Evolutionary conservation across 495 filamentous ascomycete genomes (phyloP).

Genomic region (Bryoglossum gracile): DNA sequence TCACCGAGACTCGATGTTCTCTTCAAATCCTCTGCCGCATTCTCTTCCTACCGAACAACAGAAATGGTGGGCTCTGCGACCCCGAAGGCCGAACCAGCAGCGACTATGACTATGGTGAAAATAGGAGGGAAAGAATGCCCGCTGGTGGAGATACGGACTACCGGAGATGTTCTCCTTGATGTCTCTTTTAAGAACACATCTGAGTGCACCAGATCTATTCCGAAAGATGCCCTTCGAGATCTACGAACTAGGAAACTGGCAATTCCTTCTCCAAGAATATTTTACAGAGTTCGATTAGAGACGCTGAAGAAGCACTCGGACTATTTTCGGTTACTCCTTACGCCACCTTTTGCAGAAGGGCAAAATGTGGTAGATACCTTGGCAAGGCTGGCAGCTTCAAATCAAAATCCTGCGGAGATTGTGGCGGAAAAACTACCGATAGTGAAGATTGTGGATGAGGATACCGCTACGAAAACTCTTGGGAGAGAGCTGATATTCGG

Average conservation of each 20-base stretch:
- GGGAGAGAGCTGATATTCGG: conserved; percentile 40
- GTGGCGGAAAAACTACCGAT: conserved; percentile 43
- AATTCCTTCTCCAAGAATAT: conserved; percentile 19
- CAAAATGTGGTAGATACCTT: conserved; percentile 36
- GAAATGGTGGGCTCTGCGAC: conserved; percentile 10
- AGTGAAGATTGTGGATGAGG: conserved; percentile 50
- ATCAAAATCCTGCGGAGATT: conserved; percentile 38
- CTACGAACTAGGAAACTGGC: conserved; percentile 18
- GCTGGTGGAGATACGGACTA: conserved; percentile 37
- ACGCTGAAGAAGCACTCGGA: conserved; percentile 41
- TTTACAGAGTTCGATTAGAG: conserved; percentile 33
- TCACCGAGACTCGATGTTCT: no score
- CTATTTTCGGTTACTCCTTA: conserved; percentile 53
- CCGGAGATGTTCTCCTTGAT: conserved; percentile 50
- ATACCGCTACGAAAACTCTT: conserved; percentile 46
- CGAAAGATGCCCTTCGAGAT: conserved; percentile 17
- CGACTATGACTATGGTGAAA: neutral
- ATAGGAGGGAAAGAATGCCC: conserved; percentile 2
- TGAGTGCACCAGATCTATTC: conserved; percentile 20
- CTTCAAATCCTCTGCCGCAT: no score
- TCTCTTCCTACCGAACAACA: no score
- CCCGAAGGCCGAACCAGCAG: neutral
- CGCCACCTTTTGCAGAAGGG: conserved; percentile 45
- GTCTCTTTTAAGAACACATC: conserved; percentile 42
- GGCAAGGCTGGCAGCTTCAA: conserved; percentile 31